These are phyloP conservation scores for Diplodia seriata DNA, from an alignment of 2,329 filamentous ascomycete species.

Conservation along the genomic window DNA sequence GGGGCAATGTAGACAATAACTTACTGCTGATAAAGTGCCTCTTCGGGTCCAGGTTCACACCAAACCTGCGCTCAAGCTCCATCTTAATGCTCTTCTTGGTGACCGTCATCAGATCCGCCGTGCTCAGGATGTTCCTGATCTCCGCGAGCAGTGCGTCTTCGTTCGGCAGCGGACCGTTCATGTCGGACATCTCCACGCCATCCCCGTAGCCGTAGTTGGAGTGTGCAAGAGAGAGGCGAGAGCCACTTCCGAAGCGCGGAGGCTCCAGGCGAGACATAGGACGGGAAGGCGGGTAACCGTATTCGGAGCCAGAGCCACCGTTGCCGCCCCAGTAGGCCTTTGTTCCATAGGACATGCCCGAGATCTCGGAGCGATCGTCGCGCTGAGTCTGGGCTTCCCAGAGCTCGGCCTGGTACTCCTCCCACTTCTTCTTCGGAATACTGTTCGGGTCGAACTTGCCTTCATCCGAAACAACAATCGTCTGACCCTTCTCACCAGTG, in stretches of 20 bases:
- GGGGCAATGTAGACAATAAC: not conserved
- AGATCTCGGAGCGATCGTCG: conserved; percentile 85
- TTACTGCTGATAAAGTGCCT: conserved; percentile 77
- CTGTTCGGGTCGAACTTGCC: conserved; percentile 94
- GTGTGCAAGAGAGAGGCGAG: conserved; percentile 65
- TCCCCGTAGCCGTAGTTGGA: conserved; percentile 51
- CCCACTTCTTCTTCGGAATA: conserved; percentile 98
- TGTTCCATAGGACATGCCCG: conserved; percentile 93
- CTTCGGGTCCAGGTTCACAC: conserved; percentile 82
- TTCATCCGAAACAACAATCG: conserved; percentile 93
- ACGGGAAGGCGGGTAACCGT: conserved; percentile 63
- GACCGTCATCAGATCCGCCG: conserved; percentile 93
- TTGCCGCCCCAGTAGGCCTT: conserved; percentile 60
- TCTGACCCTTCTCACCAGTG: conserved; percentile 89
- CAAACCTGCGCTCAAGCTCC: conserved; percentile 87
- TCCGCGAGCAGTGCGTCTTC: conserved; percentile 92
- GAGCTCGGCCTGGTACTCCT: conserved; percentile 96
- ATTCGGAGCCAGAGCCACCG: conserved; percentile 61
- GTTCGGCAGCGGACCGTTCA: conserved; percentile 65
- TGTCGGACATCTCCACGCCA: conserved; percentile 71
- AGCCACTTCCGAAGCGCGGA: conserved; percentile 58
- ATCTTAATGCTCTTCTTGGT: conserved; percentile 98
- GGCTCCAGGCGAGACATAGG: conserved; percentile 67
- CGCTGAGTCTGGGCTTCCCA: conserved; percentile 93
- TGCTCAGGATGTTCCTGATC: conserved; percentile 90